phyloP scores from a whole-genome alignment of 177 flowering plant species.

The Vitis hybrid region DNA sequence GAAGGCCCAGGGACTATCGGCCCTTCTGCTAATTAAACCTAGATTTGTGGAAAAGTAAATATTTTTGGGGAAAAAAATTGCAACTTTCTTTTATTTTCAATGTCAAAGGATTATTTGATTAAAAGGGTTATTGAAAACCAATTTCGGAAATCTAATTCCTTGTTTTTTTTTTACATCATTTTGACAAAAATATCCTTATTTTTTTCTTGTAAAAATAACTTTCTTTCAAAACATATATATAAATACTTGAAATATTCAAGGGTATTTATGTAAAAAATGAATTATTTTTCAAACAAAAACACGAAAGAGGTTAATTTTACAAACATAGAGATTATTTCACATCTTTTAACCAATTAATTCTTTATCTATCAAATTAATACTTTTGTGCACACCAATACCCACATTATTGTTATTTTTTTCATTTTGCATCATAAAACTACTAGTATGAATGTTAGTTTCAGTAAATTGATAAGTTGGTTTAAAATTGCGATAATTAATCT shows the following conservation, averaged over 20 bases:
- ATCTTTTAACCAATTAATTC: not conserved
- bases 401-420: not conserved
- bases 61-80: not conserved
- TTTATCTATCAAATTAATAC: too few relatives aligned
- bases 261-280: not conserved
- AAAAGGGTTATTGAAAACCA: too few relatives aligned
- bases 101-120: not conserved
- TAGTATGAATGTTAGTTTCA: not conserved
- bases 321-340: too few relatives aligned
- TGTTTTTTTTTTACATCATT: rapidly evolving
- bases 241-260: too few relatives aligned
- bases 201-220: not conserved
- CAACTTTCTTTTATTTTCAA: not conserved
- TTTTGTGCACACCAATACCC: not conserved
- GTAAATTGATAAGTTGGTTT: too few relatives aligned
- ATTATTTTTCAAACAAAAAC: too few relatives aligned
- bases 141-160: too few relatives aligned
- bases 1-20: not conserved
- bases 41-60: not conserved
- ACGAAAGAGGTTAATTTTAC: too few relatives aligned
- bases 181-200: too few relatives aligned
- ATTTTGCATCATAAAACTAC: not conserved
- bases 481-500: too few relatives aligned
- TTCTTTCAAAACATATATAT: too few relatives aligned
- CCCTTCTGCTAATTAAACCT: not conserved